These are phyloP conservation scores for Hexamita inflata DNA, from an alignment of 208 protist genomes.

Conservation along the genomic window DNA sequence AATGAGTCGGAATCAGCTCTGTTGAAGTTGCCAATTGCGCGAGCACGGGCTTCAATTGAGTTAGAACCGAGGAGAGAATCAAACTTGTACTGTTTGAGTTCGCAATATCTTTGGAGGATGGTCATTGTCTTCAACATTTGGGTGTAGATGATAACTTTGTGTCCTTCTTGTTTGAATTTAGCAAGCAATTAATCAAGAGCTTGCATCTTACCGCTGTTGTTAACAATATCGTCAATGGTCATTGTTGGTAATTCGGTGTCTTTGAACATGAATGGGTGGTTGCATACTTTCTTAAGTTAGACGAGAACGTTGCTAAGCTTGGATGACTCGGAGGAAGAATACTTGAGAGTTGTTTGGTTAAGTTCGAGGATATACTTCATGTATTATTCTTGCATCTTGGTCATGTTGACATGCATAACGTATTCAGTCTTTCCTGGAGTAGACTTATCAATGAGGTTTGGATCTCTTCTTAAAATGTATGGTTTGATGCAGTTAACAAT, in stretches of 20 bases:
- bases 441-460: slow-evolving; percentile 78
- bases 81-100: slow-evolving; percentile 26
- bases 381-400: slow-evolving; percentile 48
- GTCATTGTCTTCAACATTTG: slow-evolving; percentile 40
- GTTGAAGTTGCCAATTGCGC: slow-evolving; percentile 40
- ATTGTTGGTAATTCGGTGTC: background rate
- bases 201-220: slow-evolving; percentile 40
- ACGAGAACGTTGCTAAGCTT: slow-evolving; percentile 60
- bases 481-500: slow-evolving; percentile 47
- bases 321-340: slow-evolving; percentile 26
- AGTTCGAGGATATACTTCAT: slow-evolving; percentile 55
- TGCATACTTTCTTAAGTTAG: slow-evolving; percentile 70
- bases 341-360: slow-evolving; percentile 52
- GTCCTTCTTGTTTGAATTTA: slow-evolving; percentile 28
- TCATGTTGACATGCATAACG: slow-evolving; percentile 58
- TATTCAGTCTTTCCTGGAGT: slow-evolving; percentile 62
- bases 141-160: slow-evolving; percentile 43
- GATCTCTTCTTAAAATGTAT: slow-evolving; percentile 70
- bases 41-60: slow-evolving; percentile 14
- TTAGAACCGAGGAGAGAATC: slow-evolving; percentile 34
- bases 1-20: slow-evolving; percentile 25
- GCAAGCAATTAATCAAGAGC: slow-evolving; percentile 39
- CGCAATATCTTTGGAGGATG: slow-evolving; percentile 37
- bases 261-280: slow-evolving; percentile 62
- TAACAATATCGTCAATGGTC: slow-evolving; percentile 20